Conservation (phyloP, 2,329 filamentous ascomycete genomes). For the Berkeleyomyces basicola region DNA sequence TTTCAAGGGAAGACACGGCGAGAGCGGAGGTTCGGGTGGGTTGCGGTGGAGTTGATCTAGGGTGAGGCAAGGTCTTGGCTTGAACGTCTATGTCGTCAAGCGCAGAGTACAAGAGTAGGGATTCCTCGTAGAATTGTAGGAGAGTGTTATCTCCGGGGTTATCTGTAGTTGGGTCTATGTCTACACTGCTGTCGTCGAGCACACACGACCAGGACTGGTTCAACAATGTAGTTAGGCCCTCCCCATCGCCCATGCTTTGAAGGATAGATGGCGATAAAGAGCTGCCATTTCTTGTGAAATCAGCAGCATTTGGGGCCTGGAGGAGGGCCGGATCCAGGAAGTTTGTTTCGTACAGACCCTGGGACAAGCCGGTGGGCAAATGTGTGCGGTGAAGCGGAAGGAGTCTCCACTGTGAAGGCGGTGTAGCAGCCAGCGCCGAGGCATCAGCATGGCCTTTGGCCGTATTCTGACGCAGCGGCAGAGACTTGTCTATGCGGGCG, state of each 20-base stretch:
- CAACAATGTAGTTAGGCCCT: neutral
- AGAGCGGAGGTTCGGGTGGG: neutral
- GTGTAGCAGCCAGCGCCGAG: neutral
- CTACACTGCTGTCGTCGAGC: neutral
- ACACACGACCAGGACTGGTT: neutral
- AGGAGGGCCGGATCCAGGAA: neutral
- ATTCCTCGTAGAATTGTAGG: conserved; percentile 2
- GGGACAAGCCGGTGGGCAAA: conserved; percentile 5
- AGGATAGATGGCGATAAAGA: neutral
- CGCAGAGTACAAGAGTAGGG: neutral
- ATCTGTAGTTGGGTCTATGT: neutral
- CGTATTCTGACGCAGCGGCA: neutral
- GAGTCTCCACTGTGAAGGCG: conserved; percentile 7
- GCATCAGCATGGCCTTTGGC: neutral
- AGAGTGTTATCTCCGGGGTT: neutral
- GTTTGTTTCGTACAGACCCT: neutral
- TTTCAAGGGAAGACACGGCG: neutral
- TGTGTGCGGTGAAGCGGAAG: neutral
- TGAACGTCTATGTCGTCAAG: neutral
- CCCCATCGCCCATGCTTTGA: neutral
- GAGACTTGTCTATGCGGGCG: neutral
- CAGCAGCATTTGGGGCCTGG: neutral
- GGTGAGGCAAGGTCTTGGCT: neutral
- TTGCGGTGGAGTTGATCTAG: neutral
- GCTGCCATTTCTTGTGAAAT: neutral